Conservation (phyloP, 169 alveolate species). For the Neospora caninum region DNA sequence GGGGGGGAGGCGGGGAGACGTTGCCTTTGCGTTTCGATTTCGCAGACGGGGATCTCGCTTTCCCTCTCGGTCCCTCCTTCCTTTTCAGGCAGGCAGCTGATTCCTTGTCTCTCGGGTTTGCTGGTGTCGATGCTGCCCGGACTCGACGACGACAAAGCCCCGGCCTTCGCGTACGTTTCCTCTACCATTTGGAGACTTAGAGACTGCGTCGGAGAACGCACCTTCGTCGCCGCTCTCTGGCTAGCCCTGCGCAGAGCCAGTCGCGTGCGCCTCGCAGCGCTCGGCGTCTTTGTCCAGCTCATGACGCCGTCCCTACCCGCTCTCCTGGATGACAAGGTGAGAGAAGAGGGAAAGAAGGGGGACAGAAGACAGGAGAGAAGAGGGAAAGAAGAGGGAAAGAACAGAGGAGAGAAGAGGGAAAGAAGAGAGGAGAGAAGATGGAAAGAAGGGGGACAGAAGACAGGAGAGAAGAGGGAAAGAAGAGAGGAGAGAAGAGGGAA, state of each 20-base stretch:
- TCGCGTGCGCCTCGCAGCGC: slow-evolving; percentile 14
- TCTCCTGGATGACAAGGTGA: neutral
- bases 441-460: neutral
- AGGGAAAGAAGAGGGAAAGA: neutral
- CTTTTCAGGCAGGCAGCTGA: neutral
- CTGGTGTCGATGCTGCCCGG: slow-evolving; percentile 84
- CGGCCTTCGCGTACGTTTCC: neutral
- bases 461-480: neutral
- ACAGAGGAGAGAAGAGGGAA: neutral
- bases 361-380: neutral
- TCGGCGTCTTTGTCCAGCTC: neutral
- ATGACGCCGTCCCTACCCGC: neutral
- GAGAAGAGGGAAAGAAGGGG: neutral
- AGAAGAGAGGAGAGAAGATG: neutral
- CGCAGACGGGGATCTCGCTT: no score
- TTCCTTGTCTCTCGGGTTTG: slow-evolving; percentile 78
- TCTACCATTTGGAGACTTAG: slow-evolving; percentile 13
- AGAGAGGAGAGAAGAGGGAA: no score
- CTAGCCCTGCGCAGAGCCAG: slow-evolving; percentile 12
- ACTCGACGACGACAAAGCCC: slow-evolving; percentile 83
- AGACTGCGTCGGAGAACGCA: slow-evolving; percentile 6
- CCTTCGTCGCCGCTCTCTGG: slow-evolving; percentile 48
- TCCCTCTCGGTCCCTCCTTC: no score
- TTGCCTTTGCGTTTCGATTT: no score
- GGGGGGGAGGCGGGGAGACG: no score